Base-by-base conservation (phyloP, 345 rosid genomes). In the Clausena lansium region DNA sequence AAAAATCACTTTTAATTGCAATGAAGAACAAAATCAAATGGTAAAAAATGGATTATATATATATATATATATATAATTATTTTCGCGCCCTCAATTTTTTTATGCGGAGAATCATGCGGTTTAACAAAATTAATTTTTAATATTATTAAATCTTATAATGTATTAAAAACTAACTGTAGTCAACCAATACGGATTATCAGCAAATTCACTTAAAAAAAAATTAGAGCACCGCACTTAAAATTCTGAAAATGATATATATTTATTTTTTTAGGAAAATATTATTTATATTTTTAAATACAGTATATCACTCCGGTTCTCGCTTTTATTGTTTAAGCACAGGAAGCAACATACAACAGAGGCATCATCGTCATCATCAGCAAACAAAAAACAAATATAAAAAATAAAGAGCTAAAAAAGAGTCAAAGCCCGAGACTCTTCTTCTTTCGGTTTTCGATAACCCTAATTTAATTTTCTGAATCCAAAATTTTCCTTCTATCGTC, bases 341-440 rank as follows among this genome's bases (percentile, higher is more conserved):
- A 71, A 71, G 81, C 17, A 45, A 45, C 17, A 45, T 3, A 45
- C 50, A 81, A 80, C 74, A 65, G 64, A 54, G 57, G 64, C 69
- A 35, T 30, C 70, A 22, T 80, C 86, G 45, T 81, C 86, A 50
- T 79, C 84, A 50, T 62, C 83, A 77, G 47, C 80, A 67, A 76
- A 77, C 57, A 52, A 52, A 52, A 52, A 19, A 15, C 22, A 15
- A 52, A 17, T 15, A 52, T 4, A 52, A 52, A 52, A 17, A 17
- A 52, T 15, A 52, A 52, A 17, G 22, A 15, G 73, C 81, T 74
- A 63, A 74, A 82, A 54, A 76, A 76, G 84, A 85, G 88, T 86
- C 91, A 88, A 87, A 89, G 61, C 80, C 76, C 62, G 73, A 89
- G 83, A 70, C 85, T 73, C 85, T 77, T 77, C 74, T 71, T 39